Evolutionary conservation across 208 protist genomes (phyloP).

Genomic region (Leishmania lainsoni): DNA sequence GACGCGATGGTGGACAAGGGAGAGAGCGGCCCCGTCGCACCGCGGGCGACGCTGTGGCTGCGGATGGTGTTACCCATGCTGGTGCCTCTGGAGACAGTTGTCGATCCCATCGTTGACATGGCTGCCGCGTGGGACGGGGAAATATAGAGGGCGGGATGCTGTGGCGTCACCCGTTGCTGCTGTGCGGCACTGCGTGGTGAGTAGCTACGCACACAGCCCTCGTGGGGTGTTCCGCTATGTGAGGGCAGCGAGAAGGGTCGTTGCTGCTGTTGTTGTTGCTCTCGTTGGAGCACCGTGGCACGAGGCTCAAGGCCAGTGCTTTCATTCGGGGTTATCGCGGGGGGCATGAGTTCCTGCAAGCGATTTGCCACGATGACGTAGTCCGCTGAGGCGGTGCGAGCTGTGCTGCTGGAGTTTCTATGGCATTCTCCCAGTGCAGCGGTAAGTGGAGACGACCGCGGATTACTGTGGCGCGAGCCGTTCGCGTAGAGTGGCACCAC

Average conservation of each 20-base stretch:
- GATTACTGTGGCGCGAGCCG: not conserved
- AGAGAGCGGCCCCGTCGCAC: not conserved
- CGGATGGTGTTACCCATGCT: not conserved
- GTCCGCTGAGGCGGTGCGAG: not conserved
- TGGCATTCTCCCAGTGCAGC: not conserved
- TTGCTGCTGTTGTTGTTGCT: not conserved
- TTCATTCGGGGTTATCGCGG: not conserved
- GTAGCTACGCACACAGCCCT: not conserved
- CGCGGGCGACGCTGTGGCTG: not conserved
- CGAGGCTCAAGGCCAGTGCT: not conserved
- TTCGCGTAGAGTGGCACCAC: not conserved
- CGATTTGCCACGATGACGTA: not conserved
- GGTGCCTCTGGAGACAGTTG: not conserved
- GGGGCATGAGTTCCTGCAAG: not conserved
- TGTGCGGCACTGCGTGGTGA: not conserved
- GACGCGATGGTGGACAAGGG: not conserved
- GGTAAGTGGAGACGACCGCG: not conserved
- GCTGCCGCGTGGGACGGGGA: not conserved
- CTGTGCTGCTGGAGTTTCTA: not conserved
- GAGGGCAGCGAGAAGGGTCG: not conserved
- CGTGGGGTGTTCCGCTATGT: not conserved
- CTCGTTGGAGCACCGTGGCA: not conserved
- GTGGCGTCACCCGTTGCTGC: not conserved
- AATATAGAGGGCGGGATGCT: not conserved
- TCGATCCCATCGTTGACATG: not conserved